Conservation (phyloP, 768 basidiomycete species). For the Zangia roseola region DNA sequence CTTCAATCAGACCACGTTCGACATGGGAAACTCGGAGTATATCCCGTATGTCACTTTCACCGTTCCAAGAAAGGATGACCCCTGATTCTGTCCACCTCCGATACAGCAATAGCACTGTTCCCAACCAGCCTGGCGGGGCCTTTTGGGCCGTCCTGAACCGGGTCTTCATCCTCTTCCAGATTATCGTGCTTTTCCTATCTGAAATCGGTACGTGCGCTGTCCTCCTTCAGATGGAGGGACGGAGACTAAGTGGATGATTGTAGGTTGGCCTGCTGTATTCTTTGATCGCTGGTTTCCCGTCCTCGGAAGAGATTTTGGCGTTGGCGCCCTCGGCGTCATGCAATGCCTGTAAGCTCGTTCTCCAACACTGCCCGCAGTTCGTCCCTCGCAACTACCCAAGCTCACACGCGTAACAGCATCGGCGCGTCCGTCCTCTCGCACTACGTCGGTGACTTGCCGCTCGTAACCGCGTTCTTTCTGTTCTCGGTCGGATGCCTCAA, state of each 20-base stretch:
- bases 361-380: not conserved
- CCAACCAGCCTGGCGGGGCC: conserved; percentile 87
- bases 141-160: conserved; percentile 91
- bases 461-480: conserved; percentile 84
- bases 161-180: conserved; percentile 81
- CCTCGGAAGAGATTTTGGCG: conserved; percentile 80
- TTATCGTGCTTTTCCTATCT: conserved; percentile 61
- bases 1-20: conserved; percentile 38
- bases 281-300: conserved; percentile 91
- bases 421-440: conserved; percentile 73
- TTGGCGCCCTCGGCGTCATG: conserved; percentile 86
- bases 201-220: conserved; percentile 37
- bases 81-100: not conserved
- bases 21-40: conserved; percentile 68
- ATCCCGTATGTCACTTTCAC: conserved; percentile 50
- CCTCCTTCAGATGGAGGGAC: no score
- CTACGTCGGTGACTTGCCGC: conserved; percentile 78
- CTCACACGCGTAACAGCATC: conserved; percentile 38
- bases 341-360: conserved; percentile 65
- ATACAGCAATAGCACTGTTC: conserved; percentile 74
- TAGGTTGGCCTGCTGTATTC: conserved; percentile 70
- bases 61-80: not conserved
- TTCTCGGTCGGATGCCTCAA: conserved; percentile 83
- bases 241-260: not conserved
- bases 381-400: no score